Percentiles rank a stretch among this genome's conserved stretches.
Conservation (phyloP, 2,329 filamentous ascomycete species). For the Didymella pinodella region DNA sequence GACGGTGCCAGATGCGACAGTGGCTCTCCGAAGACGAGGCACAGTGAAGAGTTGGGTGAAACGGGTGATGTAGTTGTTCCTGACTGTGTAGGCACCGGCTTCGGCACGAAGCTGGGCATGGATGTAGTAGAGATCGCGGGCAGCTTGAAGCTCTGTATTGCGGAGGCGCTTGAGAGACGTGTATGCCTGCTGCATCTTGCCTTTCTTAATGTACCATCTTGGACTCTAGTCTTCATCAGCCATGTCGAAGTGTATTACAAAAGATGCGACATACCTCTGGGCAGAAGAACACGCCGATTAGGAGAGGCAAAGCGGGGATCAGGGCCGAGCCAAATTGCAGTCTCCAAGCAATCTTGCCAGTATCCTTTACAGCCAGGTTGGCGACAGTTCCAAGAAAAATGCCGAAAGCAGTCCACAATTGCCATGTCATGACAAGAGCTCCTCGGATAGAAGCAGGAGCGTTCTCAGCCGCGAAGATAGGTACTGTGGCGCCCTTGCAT, state of each 20-base stretch:
- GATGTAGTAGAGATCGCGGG: slow-evolving; percentile 54
- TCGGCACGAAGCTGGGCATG: slow-evolving; percentile 48
- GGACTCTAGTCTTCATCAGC: slow-evolving; percentile 14
- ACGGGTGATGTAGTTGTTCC: slow-evolving; percentile 44
- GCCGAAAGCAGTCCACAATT: slow-evolving; percentile 55
- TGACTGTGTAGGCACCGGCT: slow-evolving; percentile 2
- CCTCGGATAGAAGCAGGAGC: slow-evolving; percentile 59
- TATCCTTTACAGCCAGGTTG: slow-evolving; percentile 52
- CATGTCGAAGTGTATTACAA: neutral
- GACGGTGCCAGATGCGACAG: slow-evolving; percentile 75
- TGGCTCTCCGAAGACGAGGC: slow-evolving; percentile 73
- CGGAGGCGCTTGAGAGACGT: slow-evolving; percentile 46
- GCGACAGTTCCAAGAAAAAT: slow-evolving; percentile 56
- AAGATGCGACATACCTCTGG: slow-evolving; percentile 54
- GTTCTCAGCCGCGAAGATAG: slow-evolving; percentile 58
- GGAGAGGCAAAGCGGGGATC: slow-evolving; percentile 30
- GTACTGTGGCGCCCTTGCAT: slow-evolving; percentile 55
- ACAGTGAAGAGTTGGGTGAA: slow-evolving; percentile 69
- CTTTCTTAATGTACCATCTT: slow-evolving; percentile 48
- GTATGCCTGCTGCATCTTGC: slow-evolving; percentile 49
- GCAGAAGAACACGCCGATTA: slow-evolving; percentile 27
- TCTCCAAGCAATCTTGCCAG: slow-evolving; percentile 36
- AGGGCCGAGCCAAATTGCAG: slow-evolving; percentile 36
- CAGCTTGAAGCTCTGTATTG: slow-evolving; percentile 48
- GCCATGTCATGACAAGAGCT: slow-evolving; percentile 58